Percentiles rank a stretch among this genome's conserved stretches.
These are phyloP conservation scores for Plenodomus lindquistii DNA, from an alignment of 2,329 filamentous ascomycete species.

Conservation along the genomic window DNA sequence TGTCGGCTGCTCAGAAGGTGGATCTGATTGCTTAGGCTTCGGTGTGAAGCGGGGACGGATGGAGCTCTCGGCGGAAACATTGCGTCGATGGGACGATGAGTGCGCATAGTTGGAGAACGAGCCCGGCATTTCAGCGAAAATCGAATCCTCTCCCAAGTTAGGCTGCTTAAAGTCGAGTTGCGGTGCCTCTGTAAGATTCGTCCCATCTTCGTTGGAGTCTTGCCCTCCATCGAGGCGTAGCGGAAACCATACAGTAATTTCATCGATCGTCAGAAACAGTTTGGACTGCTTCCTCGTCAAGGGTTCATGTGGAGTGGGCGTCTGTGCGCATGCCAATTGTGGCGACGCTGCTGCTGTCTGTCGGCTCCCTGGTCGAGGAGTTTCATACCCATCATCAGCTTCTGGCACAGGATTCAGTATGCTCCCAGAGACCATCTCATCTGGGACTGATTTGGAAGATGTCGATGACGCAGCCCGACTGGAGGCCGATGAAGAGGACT, in stretches of 20 bases:
- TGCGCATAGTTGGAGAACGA: constrained; percentile 55
- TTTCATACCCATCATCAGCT: constrained; percentile 43
- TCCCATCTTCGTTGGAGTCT: constrained; percentile 1
- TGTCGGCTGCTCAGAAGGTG: constrained; percentile 7
- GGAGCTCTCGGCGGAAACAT: constrained; percentile 26
- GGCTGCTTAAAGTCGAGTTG: constrained; percentile 30
- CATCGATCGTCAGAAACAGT: constrained; percentile 42
- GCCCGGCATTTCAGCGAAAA: constrained; percentile 50
- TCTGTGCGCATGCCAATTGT: constrained; percentile 2
- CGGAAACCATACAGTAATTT: constrained; percentile 45
- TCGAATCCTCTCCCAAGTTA: constrained; percentile 41
- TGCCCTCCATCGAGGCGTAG: constrained; percentile 27
- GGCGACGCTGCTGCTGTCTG: constrained; percentile 28
- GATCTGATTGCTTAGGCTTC: constrained; percentile 9
- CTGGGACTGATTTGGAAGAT: constrained; percentile 30
- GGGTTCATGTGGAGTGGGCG: constrained; percentile 1
- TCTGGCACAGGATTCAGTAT: constrained; percentile 34
- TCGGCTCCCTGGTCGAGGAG: constrained; percentile 42
- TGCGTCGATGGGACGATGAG: constrained; percentile 39
- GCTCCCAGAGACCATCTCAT: constrained; percentile 36
- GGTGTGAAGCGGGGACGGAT: constrained; percentile 18
- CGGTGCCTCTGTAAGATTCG: constrained; percentile 15
- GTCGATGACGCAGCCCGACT: constrained; percentile 35
- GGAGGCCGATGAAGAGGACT: constrained; percentile 39
- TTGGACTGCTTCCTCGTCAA: constrained; percentile 29